These are phyloP conservation scores for Peribolospora baueri DNA, from an alignment of 768 basidiomycete species.

Conservation along the genomic window DNA sequence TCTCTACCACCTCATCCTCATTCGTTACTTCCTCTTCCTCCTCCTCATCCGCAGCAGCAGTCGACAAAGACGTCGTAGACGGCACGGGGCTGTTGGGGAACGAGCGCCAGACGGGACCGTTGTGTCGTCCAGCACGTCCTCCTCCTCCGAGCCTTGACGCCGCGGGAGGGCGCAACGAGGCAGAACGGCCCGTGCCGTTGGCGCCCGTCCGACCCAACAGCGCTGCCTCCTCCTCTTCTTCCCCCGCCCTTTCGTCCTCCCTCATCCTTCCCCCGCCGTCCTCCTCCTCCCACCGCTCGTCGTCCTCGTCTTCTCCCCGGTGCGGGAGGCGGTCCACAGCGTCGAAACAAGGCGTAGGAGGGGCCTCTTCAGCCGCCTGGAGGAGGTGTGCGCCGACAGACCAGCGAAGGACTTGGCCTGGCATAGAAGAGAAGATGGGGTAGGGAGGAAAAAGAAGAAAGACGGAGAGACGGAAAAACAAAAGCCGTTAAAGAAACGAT, in stretches of 20 bases:
- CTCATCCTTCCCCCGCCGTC: neutral
- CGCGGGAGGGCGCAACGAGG: neutral
- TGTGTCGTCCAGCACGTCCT: neutral
- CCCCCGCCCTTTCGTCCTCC: neutral
- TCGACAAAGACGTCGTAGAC: conserved; percentile 2
- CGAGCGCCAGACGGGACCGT: conserved; percentile 2
- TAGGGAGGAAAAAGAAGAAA: neutral
- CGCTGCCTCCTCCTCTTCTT: neutral
- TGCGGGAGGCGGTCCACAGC: conserved; percentile 2
- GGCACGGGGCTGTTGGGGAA: conserved; percentile 16
- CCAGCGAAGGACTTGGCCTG: conserved; percentile 38
- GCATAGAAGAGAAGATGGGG: neutral
- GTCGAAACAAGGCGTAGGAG: conserved; percentile 1
- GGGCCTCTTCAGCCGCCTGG: conserved; percentile 37
- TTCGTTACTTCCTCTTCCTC: neutral
- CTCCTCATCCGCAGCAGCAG: neutral
- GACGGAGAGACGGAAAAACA: conserved; percentile 23
- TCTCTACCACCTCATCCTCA: neutral
- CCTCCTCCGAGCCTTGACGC: conserved; percentile 3
- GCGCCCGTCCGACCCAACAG: neutral
- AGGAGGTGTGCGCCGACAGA: conserved; percentile 72
- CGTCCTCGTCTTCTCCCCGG: conserved; percentile 12
- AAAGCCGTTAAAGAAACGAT: too few species aligned
- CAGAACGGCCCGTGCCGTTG: conserved; percentile 1
- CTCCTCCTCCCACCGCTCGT: neutral